Conservation (phyloP, 495 filamentous ascomycete species). For the Eremomyces bilateralis region DNA sequence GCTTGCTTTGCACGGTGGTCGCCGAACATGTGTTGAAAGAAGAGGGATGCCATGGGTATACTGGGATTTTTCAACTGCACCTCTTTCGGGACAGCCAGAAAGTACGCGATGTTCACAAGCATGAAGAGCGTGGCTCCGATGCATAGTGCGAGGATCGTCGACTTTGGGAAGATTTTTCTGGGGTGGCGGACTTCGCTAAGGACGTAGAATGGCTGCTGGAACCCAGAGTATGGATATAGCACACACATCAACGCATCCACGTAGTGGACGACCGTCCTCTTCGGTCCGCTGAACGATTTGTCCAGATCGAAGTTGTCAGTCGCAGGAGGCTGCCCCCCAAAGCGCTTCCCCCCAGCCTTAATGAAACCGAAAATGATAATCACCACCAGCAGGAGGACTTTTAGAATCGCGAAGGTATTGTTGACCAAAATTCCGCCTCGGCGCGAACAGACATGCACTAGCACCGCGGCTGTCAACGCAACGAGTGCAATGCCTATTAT, state of each 20-base stretch:
- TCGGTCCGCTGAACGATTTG: slow-evolving; percentile 12
- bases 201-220: slow-evolving; percentile 25
- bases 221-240: slow-evolving; percentile 21
- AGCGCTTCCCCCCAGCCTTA: slow-evolving; percentile 11
- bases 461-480: slow-evolving; percentile 19
- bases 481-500: slow-evolving; percentile 24
- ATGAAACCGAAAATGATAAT: slow-evolving; percentile 22
- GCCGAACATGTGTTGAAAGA: slow-evolving; percentile 11
- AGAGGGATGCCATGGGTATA: slow-evolving; percentile 7
- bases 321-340: slow-evolving; percentile 21
- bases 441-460: slow-evolving; percentile 26
- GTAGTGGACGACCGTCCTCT: slow-evolving; percentile 10
- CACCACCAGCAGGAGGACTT: slow-evolving; percentile 23
- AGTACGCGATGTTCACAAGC: slow-evolving; percentile 24
- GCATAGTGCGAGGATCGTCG: slow-evolving; percentile 19
- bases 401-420: slow-evolving; percentile 28
- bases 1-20: slow-evolving; percentile 6
- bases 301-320: slow-evolving; percentile 28
- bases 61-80: slow-evolving; percentile 1
- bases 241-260: slow-evolving; percentile 17
- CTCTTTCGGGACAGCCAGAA: slow-evolving; percentile 5
- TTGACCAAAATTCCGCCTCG: slow-evolving; percentile 27
- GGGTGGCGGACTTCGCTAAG: slow-evolving; percentile 25
- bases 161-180: slow-evolving; percentile 19
- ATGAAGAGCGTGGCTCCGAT: slow-evolving; percentile 20